These are phyloP conservation scores for Diplodia scrobiculata DNA, from an alignment of 2,329 filamentous ascomycete genomes.

Conservation along the genomic window DNA sequence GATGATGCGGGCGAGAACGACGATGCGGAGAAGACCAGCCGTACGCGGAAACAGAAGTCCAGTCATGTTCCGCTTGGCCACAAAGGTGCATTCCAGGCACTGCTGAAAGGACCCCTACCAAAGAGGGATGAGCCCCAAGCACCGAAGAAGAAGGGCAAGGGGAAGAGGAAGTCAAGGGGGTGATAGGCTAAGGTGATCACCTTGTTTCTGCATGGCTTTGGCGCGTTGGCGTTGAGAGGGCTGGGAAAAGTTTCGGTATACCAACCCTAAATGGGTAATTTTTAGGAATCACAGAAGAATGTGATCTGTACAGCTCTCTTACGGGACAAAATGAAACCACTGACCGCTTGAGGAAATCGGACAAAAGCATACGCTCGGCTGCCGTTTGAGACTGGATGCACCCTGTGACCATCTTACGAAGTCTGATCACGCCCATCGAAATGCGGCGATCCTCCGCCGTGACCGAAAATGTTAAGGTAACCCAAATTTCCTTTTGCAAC, in stretches of 20 bases:
- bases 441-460: not conserved
- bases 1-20: not conserved
- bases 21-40: not conserved
- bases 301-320: not conserved
- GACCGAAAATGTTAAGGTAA: not conserved
- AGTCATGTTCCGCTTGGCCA: slow-evolving; percentile 27
- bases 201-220: slow-evolving; percentile 10
- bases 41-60: slow-evolving; percentile 25
- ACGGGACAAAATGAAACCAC: not conserved
- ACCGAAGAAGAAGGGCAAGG: slow-evolving; percentile 22
- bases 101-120: slow-evolving; percentile 30
- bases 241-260: slow-evolving; percentile 3
- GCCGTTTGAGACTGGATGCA: not conserved
- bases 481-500: too few relatives aligned
- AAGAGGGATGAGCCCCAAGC: slow-evolving; percentile 7
- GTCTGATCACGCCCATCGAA: not conserved
- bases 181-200: not conserved
- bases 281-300: not conserved
- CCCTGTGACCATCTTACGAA: not conserved
- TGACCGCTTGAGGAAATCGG: not conserved
- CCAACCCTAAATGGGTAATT: not conserved
- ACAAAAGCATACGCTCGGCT: not conserved
- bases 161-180: slow-evolving; percentile 18
- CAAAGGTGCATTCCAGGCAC: slow-evolving; percentile 27
- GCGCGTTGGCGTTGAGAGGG: slow-evolving; percentile 5